Percentiles rank a stretch among this genome's conserved stretches.
phyloP scores from a whole-genome alignment of 495 filamentous ascomycete species.

The Durotheca rogersii region DNA sequence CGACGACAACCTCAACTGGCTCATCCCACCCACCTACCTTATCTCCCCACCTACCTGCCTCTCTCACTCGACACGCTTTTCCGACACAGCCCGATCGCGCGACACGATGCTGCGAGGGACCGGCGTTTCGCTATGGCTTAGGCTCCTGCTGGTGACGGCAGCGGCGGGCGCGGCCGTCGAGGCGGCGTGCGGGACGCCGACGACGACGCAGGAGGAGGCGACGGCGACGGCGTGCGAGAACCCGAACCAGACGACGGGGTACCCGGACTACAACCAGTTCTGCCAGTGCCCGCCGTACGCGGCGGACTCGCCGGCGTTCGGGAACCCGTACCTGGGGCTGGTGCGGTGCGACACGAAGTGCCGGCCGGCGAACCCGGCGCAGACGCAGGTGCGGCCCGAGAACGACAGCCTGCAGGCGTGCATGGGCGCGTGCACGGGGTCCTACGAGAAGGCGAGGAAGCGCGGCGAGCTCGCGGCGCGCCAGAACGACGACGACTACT shows the following conservation, averaged over 20 bases:
- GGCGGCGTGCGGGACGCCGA: slow-evolving; percentile 6
- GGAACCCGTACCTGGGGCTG: slow-evolving; percentile 32
- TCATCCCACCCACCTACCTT: too few species aligned
- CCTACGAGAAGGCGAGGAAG: slow-evolving; percentile 30
- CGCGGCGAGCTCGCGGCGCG: slow-evolving; percentile 8
- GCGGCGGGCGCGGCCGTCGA: slow-evolving; percentile 5
- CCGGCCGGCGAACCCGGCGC: slow-evolving; percentile 13
- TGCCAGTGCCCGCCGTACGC: slow-evolving; percentile 28
- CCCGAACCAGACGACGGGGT: slow-evolving; percentile 22
- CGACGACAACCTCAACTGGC: too few species aligned
- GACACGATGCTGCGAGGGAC: slow-evolving; percentile 11
- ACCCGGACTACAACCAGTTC: slow-evolving; percentile 31
- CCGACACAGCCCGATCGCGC: too few species aligned
- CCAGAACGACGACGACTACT: slow-evolving; percentile 22
- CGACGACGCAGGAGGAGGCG: slow-evolving; percentile 2
- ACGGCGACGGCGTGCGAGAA: slow-evolving; percentile 14
- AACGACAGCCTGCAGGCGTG: slow-evolving; percentile 22
- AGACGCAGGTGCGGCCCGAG: slow-evolving; percentile 18
- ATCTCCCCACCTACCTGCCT: too few species aligned
- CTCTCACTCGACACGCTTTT: too few species aligned
- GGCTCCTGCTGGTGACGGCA: slow-evolving; percentile 6
- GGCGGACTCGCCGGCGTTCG: slow-evolving; percentile 19
- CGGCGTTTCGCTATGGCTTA: background rate
- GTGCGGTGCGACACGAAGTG: slow-evolving; percentile 33
- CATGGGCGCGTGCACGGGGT: slow-evolving; percentile 30